Percentiles rank a stretch among this genome's conserved stretches.
phyloP scores from a whole-genome alignment of 2,329 filamentous ascomycete genomes.

The Leptographium galeiforme region DNA sequence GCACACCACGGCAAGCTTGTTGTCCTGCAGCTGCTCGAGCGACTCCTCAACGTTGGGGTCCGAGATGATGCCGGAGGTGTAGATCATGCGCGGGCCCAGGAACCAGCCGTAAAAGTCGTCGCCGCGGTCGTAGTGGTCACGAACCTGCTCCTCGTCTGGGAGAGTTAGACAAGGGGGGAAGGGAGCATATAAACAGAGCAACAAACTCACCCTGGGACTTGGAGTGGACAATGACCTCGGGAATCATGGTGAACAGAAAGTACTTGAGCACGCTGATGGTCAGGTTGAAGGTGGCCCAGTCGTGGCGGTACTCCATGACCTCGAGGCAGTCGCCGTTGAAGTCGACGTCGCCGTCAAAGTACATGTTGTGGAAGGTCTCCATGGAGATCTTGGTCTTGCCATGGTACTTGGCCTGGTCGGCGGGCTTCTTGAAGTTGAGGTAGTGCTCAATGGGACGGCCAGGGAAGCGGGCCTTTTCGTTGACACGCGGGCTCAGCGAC shows the following conservation, averaged over 20 bases:
- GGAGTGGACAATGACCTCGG: conserved; percentile 13
- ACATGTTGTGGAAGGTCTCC: conserved; percentile 95
- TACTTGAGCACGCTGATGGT: conserved; percentile 11
- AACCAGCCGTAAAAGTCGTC: conserved; percentile 99
- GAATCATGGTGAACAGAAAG: conserved; percentile 12
- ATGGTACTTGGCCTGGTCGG: conserved; percentile 51
- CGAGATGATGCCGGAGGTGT: conserved; percentile 88
- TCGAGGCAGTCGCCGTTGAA: conserved; percentile 91
- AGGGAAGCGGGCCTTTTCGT: conserved; percentile 79
- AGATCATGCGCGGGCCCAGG: conserved; percentile 96
- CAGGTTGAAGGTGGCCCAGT: conserved; percentile 65
- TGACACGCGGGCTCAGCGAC: conserved; percentile 72
- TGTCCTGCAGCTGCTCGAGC: conserved; percentile 92
- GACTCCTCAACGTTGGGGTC: conserved; percentile 79
- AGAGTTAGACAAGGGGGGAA: background rate
- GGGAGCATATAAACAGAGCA: background rate
- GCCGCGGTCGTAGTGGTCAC: conserved; percentile 93
- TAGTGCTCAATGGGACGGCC: conserved; percentile 86
- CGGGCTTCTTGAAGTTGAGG: conserved; percentile 62
- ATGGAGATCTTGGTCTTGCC: conserved; percentile 73
- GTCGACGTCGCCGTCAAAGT: conserved; percentile 87
- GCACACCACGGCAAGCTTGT: conserved; percentile 89
- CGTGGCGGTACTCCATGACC: conserved; percentile 83
- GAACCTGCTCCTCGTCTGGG: conserved; percentile 92
- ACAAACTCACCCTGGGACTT: conserved; percentile 10